Conservation (phyloP, 345 rosid species). For the Diplotaxis tenuifolia region DNA sequence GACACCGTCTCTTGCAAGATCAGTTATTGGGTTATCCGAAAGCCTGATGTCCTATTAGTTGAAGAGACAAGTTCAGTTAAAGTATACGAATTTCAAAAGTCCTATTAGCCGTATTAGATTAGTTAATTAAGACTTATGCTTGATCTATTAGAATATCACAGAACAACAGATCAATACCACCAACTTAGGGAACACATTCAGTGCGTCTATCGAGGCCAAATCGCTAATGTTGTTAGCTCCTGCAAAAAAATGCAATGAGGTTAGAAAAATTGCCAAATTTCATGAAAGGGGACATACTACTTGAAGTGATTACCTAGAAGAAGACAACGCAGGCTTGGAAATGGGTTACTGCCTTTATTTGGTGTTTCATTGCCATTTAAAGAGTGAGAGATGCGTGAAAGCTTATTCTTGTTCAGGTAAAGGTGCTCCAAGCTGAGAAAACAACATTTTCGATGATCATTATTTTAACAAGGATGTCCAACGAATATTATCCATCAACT, state of each 20-base stretch:
- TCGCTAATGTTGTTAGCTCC: slow-evolving; percentile 70
- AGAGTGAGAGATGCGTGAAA: slow-evolving; percentile 56
- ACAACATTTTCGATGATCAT: background rate
- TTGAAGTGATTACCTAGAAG: slow-evolving; percentile 60
- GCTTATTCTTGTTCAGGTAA: slow-evolving; percentile 76
- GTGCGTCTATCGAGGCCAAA: slow-evolving; percentile 59
- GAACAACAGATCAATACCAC: slow-evolving; percentile 51
- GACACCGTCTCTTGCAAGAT: slow-evolving; percentile 71
- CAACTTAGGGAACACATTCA: slow-evolving; percentile 68
- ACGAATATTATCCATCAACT: background rate
- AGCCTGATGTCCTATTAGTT: slow-evolving; percentile 75
- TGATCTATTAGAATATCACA: slow-evolving; percentile 18
- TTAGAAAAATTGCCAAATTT: slow-evolving; percentile 21
- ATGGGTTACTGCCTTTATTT: slow-evolving; percentile 45
- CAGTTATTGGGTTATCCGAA: slow-evolving; percentile 79
- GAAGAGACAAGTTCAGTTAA: slow-evolving; percentile 17
- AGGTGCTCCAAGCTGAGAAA: slow-evolving; percentile 83
- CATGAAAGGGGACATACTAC: background rate
- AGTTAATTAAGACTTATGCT: background rate
- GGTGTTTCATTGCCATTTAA: slow-evolving; percentile 37
- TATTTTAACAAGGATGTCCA: background rate
- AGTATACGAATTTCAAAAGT: background rate
- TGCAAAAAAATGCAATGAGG: slow-evolving; percentile 32
- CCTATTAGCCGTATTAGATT: background rate
- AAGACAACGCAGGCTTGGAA: slow-evolving; percentile 73